Evolutionary conservation across 371 early-diverging fungal species (phyloP).

Genomic region (Dentiscutata heterogama): DNA sequence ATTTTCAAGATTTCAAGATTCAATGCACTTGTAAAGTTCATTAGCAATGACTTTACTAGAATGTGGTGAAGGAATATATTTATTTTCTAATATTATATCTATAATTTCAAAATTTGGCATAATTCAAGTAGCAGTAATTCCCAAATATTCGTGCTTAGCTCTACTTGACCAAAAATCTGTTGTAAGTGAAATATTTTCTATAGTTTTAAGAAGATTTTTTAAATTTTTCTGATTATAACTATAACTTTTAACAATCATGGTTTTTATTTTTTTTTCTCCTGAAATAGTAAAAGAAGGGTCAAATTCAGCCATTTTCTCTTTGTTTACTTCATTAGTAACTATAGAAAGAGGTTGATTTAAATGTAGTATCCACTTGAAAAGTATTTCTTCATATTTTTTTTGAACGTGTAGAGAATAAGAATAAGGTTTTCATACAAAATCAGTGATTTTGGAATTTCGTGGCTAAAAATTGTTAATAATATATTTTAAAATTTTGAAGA

Average conservation of each 20-base stretch:
- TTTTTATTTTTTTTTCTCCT: conserved; percentile 1
- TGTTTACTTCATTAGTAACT: neutral
- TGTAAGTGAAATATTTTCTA: neutral
- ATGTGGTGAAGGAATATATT: too few species aligned
- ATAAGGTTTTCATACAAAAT: neutral
- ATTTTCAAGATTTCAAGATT: neutral
- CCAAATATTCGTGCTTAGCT: too few species aligned
- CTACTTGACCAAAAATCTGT: neutral
- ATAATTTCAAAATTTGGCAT: neutral
- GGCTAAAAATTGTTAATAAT: conserved; percentile 10
- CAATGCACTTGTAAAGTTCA: neutral
- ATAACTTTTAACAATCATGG: neutral
- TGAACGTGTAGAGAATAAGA: neutral
- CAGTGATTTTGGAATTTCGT: neutral
- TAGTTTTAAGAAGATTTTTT: neutral
- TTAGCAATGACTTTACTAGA: neutral
- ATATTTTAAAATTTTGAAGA: too few species aligned
- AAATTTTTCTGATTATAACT: neutral
- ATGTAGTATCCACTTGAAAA: neutral
- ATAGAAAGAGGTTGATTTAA: neutral
- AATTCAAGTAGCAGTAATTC: neutral
- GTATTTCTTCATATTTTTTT: neutral
- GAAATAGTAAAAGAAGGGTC: neutral
- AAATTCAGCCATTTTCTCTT: conserved; percentile 1
- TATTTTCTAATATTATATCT: conserved; percentile 14